phyloP scores from a whole-genome alignment of 257 asterid genomes.

The Euphrasia confusa region DNA sequence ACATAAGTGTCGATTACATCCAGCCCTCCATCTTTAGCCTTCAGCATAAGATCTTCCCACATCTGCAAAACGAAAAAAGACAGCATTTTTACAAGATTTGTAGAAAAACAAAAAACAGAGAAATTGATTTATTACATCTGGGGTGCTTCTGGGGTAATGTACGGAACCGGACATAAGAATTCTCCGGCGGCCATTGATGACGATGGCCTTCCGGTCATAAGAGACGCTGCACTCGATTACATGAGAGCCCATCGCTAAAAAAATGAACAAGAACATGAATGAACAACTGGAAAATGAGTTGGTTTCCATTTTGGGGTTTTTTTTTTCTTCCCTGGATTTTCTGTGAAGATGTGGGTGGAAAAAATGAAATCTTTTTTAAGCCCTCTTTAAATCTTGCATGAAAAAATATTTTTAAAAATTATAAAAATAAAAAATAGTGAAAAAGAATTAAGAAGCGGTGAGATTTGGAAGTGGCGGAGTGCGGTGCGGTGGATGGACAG shows the following conservation, averaged over 20 bases:
- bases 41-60: slow-evolving; percentile 64
- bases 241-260: slow-evolving; percentile 34
- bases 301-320: slow-evolving; percentile 38
- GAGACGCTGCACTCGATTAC: slow-evolving; percentile 36
- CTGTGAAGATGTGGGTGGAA: neutral
- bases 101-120: neutral
- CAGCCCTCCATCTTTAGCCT: slow-evolving; percentile 63
- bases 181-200: slow-evolving; percentile 56
- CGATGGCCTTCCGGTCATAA: slow-evolving; percentile 50
- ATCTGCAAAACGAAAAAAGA: slow-evolving; percentile 34
- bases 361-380: neutral
- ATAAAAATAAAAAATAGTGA: neutral
- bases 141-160: slow-evolving; percentile 77
- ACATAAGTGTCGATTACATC: slow-evolving; percentile 72
- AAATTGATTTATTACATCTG: slow-evolving; percentile 37
- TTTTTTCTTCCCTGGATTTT: neutral
- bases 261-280: slow-evolving; percentile 29
- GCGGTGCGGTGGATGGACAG: slow-evolving; percentile 24
- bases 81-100: slow-evolving; percentile 14
- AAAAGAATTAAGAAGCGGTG: slow-evolving; percentile 30
- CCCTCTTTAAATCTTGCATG: slow-evolving; percentile 26
- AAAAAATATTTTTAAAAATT: neutral
- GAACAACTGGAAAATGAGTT: slow-evolving; percentile 38
- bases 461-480: slow-evolving; percentile 30
- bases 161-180: slow-evolving; percentile 69